Percentiles rank a stretch among this genome's conserved stretches.
These are phyloP conservation scores for Colletotrichum lentis DNA, from an alignment of 2,329 filamentous ascomycete genomes.

Conservation along the genomic window DNA sequence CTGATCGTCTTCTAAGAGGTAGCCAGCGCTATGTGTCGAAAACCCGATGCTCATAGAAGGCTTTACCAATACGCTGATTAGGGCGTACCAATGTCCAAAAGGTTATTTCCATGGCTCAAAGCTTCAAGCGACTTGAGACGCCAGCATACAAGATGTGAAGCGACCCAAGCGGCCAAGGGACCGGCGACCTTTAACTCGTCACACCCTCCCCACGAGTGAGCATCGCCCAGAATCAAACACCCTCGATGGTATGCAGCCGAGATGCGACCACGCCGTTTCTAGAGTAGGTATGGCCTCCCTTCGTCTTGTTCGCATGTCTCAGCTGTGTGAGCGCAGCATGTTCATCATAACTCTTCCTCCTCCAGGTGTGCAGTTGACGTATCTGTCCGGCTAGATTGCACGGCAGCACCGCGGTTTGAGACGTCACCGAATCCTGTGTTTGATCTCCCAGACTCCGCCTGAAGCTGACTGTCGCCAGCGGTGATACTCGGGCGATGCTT, in stretches of 20 bases:
- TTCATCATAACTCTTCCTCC: conserved; percentile 33
- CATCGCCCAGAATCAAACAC: not conserved
- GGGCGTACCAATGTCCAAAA: not conserved
- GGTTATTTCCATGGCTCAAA: not conserved
- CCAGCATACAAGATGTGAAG: not conserved
- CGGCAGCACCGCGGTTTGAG: not conserved
- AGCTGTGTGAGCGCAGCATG: not conserved
- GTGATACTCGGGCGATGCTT: conserved; percentile 36
- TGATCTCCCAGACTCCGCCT: not conserved
- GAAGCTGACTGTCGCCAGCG: conserved; percentile 11
- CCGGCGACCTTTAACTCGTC: not conserved
- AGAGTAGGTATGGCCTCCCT: not conserved
- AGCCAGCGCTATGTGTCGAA: not conserved
- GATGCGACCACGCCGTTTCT: not conserved
- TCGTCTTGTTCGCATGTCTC: not conserved
- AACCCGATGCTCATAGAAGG: not conserved
- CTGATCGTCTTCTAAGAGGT: not conserved
- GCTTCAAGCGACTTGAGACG: not conserved
- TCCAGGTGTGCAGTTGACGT: conserved; percentile 11
- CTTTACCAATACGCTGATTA: not conserved
- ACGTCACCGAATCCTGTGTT: conserved; percentile 5
- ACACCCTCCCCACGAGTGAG: not conserved
- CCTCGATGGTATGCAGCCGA: not conserved
- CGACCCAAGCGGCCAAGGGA: not conserved
- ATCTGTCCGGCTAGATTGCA: not conserved